Percentiles rank a stretch among this genome's conserved stretches.
These are phyloP conservation scores for Penicillium freii DNA, from an alignment of 2,329 filamentous ascomycete species.

Conservation along the genomic window DNA sequence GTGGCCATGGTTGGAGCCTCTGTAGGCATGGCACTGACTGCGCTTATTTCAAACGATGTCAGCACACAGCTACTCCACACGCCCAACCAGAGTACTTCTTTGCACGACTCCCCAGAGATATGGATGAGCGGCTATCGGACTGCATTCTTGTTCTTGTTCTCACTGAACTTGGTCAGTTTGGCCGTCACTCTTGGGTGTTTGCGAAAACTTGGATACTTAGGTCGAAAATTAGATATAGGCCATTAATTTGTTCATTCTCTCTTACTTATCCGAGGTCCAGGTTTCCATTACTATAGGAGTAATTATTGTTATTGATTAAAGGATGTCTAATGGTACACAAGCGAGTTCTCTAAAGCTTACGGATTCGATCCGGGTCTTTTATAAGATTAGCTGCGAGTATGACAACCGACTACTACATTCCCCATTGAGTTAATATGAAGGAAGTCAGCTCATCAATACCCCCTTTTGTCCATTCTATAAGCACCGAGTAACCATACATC, in stretches of 20 bases:
- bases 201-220: constrained; percentile 3
- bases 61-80: background rate
- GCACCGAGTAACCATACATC: constrained; percentile 11
- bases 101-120: background rate
- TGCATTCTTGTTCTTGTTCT: constrained; percentile 8
- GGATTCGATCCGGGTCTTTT: background rate
- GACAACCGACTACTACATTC: background rate
- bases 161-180: background rate
- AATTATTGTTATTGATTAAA: background rate
- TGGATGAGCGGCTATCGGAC: constrained; percentile 7
- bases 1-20: constrained; percentile 7
- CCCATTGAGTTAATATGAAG: background rate
- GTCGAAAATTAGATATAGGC: background rate
- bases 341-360: background rate
- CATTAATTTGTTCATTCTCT: background rate
- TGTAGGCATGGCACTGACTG: constrained; percentile 2
- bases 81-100: background rate
- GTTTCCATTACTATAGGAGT: background rate
- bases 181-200: background rate
- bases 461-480: background rate
- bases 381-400: background rate
- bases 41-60: constrained; percentile 4
- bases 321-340: background rate
- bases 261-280: no score
- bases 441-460: background rate